Evolutionary conservation across 2,329 filamentous ascomycete genomes (phyloP).

Genomic region (Pestalotiopsis sp.): DNA sequence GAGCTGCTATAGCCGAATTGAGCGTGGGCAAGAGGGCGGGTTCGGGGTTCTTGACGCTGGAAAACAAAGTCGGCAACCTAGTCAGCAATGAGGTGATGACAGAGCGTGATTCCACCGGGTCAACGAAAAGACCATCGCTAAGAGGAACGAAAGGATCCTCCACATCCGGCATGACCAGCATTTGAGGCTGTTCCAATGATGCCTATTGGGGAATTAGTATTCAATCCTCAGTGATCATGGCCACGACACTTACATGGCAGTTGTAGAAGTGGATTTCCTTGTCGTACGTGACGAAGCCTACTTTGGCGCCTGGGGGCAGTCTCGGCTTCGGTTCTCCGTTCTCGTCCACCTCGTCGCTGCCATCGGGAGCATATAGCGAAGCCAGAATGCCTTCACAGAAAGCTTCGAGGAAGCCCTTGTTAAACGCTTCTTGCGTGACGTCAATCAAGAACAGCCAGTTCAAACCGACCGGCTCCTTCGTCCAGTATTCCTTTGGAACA

Average conservation of each 20-base stretch:
- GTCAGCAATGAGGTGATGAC: slow-evolving; percentile 88
- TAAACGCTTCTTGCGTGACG: slow-evolving; percentile 87
- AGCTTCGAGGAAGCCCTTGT: slow-evolving; percentile 86
- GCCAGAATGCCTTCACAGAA: slow-evolving; percentile 88
- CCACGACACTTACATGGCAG: slow-evolving; percentile 68
- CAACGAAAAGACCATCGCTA: slow-evolving; percentile 90
- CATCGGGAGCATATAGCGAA: slow-evolving; percentile 76
- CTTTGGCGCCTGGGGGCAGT: slow-evolving; percentile 79
- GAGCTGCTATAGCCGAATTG: slow-evolving; percentile 80
- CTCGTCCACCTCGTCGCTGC: slow-evolving; percentile 48
- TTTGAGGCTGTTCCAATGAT: slow-evolving; percentile 83
- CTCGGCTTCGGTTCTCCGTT: slow-evolving; percentile 55
- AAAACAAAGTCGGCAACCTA: slow-evolving; percentile 83
- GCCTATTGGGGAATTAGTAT: slow-evolving; percentile 49
- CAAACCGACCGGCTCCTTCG: slow-evolving; percentile 86
- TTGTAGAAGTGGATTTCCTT: slow-evolving; percentile 99
- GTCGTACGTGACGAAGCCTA: slow-evolving; percentile 95
- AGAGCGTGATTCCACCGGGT: slow-evolving; percentile 81
- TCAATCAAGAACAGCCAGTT: slow-evolving; percentile 92
- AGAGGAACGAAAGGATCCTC: slow-evolving; percentile 96
- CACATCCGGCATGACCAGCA: slow-evolving; percentile 98
- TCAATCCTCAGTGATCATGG: not conserved
- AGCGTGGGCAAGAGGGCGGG: slow-evolving; percentile 84
- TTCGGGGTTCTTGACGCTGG: slow-evolving; percentile 85
- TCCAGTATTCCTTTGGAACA: slow-evolving; percentile 99